Evolutionary conservation across 1,284 basidiomycete species (phyloP).

Genomic region (Puccinia horiana): DNA sequence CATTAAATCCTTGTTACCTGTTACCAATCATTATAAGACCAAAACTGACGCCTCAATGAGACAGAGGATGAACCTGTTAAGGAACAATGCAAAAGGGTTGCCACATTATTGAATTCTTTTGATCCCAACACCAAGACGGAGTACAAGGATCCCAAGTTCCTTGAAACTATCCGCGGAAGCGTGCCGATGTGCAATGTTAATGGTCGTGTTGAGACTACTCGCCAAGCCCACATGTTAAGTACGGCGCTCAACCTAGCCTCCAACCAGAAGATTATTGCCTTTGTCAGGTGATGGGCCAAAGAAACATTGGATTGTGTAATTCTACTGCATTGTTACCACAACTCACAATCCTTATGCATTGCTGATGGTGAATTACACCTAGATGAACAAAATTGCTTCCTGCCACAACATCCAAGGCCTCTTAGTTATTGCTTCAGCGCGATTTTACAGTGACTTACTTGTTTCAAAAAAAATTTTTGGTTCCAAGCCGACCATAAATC

Average conservation of each 20-base stretch:
- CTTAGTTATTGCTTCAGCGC: no score
- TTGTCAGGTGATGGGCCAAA: constrained; percentile 7
- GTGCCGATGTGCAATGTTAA: neutral
- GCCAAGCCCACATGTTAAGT: neutral
- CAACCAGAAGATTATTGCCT: neutral
- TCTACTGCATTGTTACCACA: no score
- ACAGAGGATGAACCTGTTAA: neutral
- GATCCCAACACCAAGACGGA: neutral
- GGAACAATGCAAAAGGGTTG: neutral
- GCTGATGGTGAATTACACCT: no score
- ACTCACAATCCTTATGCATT: no score
- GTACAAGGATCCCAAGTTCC: neutral
- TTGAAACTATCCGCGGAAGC: neutral
- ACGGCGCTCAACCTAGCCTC: neutral
- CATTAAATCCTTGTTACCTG: neutral
- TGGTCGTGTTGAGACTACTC: neutral
- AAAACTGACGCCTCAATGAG: neutral
- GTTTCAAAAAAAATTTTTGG: neutral
- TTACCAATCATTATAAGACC: no score
- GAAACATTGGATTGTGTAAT: neutral
- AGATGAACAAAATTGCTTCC: no score
- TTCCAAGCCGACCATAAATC: no score
- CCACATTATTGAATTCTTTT: neutral
- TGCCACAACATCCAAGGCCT: no score
- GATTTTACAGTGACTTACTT: no score